Evolutionary conservation across 257 asterid genomes (phyloP), one percentile per base, ranked within the genome.

Genomic region (Primulina tabacum): DNA sequence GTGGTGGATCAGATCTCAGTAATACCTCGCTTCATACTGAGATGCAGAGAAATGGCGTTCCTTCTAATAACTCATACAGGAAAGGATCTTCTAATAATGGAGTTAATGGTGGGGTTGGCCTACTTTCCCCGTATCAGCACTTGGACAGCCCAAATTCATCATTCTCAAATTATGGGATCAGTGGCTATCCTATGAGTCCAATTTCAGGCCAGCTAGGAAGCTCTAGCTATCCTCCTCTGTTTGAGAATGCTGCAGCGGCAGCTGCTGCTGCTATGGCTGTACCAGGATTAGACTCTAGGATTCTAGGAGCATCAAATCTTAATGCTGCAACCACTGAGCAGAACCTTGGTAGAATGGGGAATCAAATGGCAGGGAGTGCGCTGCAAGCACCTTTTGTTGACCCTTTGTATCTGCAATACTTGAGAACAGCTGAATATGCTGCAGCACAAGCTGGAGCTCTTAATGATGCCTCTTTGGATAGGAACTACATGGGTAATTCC

Each of bases 381-480:
- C 69, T 81, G 43, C 88, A 80, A 50, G 75, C 75, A 78, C 79
- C 86, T 17, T 64, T 29, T 60, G 73, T 87, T 73, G 95, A 88
- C 69, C 90, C 92, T 18, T 29, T 79, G 68, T 85, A 81, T 77
- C 80, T 84, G 67, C 91, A 84, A 34, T 90, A 84, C 79, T 68
- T 82, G 80, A 80, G 75, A 64, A 67, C 86, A 18, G 68, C 77
- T 40, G 92, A 78, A 65, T 82, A 84, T 76, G 77, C 82, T 77
- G 76, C 90, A 58, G 82, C 85, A 16, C 57, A 50, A 50, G 57
- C 57, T 50, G 57, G 57, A 40, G 81, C 88, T 82, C 80, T 82
- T 20, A 82, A 71, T 69, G 82, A 82, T 70, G 81, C 83, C 68
- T 60, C 74, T 58, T 30, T 71, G 33, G 79, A 82, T 64, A 73